These are phyloP conservation scores for Talaromyces verruculosus DNA, from an alignment of 2,329 filamentous ascomycete species.

Conservation along the genomic window DNA sequence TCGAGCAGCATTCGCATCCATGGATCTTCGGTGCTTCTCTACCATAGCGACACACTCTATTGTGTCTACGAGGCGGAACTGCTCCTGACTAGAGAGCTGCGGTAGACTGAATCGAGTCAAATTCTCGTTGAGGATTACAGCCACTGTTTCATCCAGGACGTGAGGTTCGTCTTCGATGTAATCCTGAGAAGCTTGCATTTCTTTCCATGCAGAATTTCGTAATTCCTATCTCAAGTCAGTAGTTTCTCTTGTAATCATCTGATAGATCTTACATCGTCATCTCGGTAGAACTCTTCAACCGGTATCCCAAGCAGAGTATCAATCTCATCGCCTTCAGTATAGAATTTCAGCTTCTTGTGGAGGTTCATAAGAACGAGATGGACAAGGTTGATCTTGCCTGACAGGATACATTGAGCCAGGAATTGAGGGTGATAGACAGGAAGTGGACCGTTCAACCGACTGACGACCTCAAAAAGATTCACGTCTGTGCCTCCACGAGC, in stretches of 20 bases:
- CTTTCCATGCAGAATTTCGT: slow-evolving; percentile 48
- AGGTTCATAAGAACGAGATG: slow-evolving; percentile 71
- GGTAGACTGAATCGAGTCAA: slow-evolving; percentile 73
- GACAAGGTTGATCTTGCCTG: slow-evolving; percentile 71
- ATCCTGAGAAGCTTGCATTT: slow-evolving; percentile 54
- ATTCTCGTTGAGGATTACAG: slow-evolving; percentile 70
- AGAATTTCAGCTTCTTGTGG: slow-evolving; percentile 76
- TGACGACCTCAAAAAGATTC: slow-evolving; percentile 79
- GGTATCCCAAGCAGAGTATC: slow-evolving; percentile 71
- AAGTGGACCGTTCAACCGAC: slow-evolving; percentile 79
- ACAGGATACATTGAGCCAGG: slow-evolving; percentile 78
- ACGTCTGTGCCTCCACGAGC: slow-evolving; percentile 52
- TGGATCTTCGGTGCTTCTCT: slow-evolving; percentile 80
- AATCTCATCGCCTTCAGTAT: slow-evolving; percentile 74
- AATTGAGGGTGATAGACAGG: slow-evolving; percentile 93
- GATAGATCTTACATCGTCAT: slow-evolving; percentile 23
- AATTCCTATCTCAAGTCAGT: slow-evolving; percentile 29
- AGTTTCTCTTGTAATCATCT: not conserved
- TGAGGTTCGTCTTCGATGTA: slow-evolving; percentile 58
- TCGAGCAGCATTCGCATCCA: slow-evolving; percentile 85
- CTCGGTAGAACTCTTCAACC: slow-evolving; percentile 50
- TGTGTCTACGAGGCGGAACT: slow-evolving; percentile 80
- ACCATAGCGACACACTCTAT: slow-evolving; percentile 81
- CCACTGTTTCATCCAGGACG: slow-evolving; percentile 69
- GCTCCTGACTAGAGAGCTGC: slow-evolving; percentile 78